These are phyloP conservation scores for Cynanchum wilfordii DNA, from an alignment of 257 asterid species.

Conservation along the genomic window DNA sequence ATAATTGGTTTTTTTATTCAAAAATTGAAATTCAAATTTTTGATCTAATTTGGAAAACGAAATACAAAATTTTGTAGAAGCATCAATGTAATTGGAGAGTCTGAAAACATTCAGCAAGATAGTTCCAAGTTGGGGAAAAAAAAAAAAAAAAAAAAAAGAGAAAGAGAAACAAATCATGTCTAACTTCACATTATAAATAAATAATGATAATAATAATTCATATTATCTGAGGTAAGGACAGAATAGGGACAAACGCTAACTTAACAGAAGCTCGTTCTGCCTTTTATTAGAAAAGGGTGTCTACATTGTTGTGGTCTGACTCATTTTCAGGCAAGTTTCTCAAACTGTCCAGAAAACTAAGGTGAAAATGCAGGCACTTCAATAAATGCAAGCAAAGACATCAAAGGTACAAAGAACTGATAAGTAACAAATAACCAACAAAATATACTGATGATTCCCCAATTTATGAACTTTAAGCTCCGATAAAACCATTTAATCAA, in stretches of 20 bases:
- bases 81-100: neutral
- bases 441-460: slow-evolving; percentile 17
- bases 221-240: too few relatives aligned
- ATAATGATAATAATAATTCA: too few relatives aligned
- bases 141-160: neutral
- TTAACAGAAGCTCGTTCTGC: too few relatives aligned
- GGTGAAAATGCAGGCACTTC: slow-evolving; percentile 13
- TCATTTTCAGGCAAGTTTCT: slow-evolving; percentile 8
- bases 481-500: slow-evolving; percentile 12
- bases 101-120: neutral
- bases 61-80: neutral
- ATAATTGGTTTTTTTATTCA: too few relatives aligned
- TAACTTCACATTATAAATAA: too few relatives aligned
- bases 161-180: too few relatives aligned
- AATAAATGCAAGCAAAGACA: slow-evolving; percentile 17
- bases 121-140: neutral
- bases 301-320: too few relatives aligned
- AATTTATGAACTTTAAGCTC: slow-evolving; percentile 17
- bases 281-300: too few relatives aligned
- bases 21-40: neutral
- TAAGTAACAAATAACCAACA: slow-evolving; percentile 15
- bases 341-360: neutral
- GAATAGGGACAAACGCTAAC: too few relatives aligned
- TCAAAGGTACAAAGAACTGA: slow-evolving; percentile 14
- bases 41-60: neutral